phyloP scores from a whole-genome alignment of 768 basidiomycete genomes.

The Flagelloscypha sp. region DNA sequence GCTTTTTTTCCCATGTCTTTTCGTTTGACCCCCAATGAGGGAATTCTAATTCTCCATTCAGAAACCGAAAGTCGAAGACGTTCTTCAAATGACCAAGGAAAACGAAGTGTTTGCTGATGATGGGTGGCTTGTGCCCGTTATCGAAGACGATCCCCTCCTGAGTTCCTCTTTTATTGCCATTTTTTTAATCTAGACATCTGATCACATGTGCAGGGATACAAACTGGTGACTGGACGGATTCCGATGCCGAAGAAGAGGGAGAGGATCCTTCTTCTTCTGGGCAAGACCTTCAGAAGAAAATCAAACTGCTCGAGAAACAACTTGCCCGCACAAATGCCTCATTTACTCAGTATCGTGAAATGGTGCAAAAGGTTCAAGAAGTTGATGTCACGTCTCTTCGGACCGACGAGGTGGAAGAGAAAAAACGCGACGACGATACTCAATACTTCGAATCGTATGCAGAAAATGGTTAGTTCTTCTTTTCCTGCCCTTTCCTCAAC shows the following conservation, averaged over 20 bases:
- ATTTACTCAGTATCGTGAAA: slow-evolving; percentile 49
- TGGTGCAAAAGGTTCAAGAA: slow-evolving; percentile 51
- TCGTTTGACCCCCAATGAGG: slow-evolving; percentile 3
- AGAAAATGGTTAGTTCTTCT: slow-evolving; percentile 56
- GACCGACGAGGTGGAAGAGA: slow-evolving; percentile 33
- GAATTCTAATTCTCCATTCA: slow-evolving; percentile 20
- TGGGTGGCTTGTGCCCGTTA: slow-evolving; percentile 69
- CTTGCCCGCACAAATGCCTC: slow-evolving; percentile 51
- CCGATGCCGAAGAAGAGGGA: slow-evolving; percentile 48
- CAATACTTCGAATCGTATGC: slow-evolving; percentile 92
- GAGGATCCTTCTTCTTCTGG: slow-evolving; percentile 23
- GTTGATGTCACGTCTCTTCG: slow-evolving; percentile 39
- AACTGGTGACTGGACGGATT: slow-evolving; percentile 68
- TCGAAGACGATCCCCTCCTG: slow-evolving; percentile 84
- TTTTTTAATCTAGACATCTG: slow-evolving; percentile 1
- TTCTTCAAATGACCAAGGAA: slow-evolving; percentile 40
- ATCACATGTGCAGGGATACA: slow-evolving; percentile 42
- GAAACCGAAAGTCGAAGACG: slow-evolving; percentile 43
- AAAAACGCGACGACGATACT: slow-evolving; percentile 71
- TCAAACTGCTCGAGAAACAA: slow-evolving; percentile 54
- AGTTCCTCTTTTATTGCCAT: slow-evolving; percentile 37
- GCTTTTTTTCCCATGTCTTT: slow-evolving; percentile 2
- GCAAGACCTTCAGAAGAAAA: slow-evolving; percentile 23
- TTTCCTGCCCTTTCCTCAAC: neutral
- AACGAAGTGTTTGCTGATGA: slow-evolving; percentile 68